Evolutionary conservation across 1,284 basidiomycete genomes (phyloP).

Genomic region (Tilletia setariae): DNA sequence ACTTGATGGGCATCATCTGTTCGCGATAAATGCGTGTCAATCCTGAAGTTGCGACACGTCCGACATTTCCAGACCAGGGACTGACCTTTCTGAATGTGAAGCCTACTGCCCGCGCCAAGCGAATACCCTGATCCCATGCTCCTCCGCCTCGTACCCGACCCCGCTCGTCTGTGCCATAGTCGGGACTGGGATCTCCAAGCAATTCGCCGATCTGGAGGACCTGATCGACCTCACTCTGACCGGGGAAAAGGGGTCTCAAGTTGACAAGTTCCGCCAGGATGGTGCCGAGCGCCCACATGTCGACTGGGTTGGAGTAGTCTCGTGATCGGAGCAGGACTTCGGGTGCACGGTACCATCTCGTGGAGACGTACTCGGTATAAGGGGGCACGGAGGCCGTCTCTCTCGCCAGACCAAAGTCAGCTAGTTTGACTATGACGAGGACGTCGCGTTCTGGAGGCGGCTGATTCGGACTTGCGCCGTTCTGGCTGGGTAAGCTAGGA

Average conservation of each 20-base stretch:
- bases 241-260: slow-evolving; percentile 94
- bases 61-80: slow-evolving; percentile 27
- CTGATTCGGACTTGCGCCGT: neutral
- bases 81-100: slow-evolving; percentile 82
- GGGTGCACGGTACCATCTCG: slow-evolving; percentile 97
- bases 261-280: slow-evolving; percentile 96
- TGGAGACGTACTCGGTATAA: slow-evolving; percentile 98
- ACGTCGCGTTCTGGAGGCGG: slow-evolving; percentile 74
- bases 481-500: slow-evolving; percentile 25
- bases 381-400: slow-evolving; percentile 85
- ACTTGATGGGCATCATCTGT: slow-evolving; percentile 72
- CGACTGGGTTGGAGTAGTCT: slow-evolving; percentile 92
- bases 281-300: slow-evolving; percentile 98
- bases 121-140: slow-evolving; percentile 77
- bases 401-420: slow-evolving; percentile 94
- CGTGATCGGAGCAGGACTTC: slow-evolving; percentile 87
- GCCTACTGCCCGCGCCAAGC: slow-evolving; percentile 80
- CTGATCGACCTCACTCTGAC: slow-evolving; percentile 90
- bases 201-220: slow-evolving; percentile 83
- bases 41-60: slow-evolving; percentile 2
- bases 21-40: slow-evolving; percentile 16
- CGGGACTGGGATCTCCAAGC: slow-evolving; percentile 82
- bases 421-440: slow-evolving; percentile 93
- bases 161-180: slow-evolving; percentile 74
- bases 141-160: slow-evolving; percentile 77